Evolutionary conservation across 805 yeast species (phyloP), one percentile per base, ranked within the genome.

Genomic region (Saturnispora zaruensis): DNA sequence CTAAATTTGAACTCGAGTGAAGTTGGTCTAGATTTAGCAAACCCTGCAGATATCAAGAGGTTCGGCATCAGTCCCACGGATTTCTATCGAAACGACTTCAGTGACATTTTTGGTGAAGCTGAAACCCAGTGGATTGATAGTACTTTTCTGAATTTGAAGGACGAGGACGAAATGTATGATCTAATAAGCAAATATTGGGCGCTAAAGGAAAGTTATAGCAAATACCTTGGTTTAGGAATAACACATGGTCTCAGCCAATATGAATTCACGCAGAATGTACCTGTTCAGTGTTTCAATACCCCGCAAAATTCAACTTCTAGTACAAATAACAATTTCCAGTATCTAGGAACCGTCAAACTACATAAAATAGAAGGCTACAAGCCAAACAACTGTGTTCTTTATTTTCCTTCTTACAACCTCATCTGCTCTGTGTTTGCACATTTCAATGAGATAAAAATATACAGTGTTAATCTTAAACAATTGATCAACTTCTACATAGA

Each of bases 131-230:
- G 64, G 24, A 53, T 81, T 7, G 49, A 52, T 5, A n/a, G 25
- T 0, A 44, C 55, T 2, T 49, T 58, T 18, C 30, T 33, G 16
- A 23, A 20, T 4, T 40, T 49, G 6, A 41, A 49, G 11, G 36
- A 51, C 7, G 50, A 46, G 1, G 48, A 43, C 11, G 30, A 9
- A 36, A n/a, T 53, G 59, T 6, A 54, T 68, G 14, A 37, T 46
- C 13, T 32, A 51, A 8, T 75, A 56, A 76, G 83, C 18, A 78
- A 78, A 37, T 71, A 75, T 33, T 87, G 96, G 96, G 84, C 95
- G 0, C 62, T 87, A 48, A 87, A 87, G 60, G 96, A 87, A 61
- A 79, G 87, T 20, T 84, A 78, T 58, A 75, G 86, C 6, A 87
- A 87, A 58, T 76, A 73, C 36, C 57, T 75, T 2, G 95, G 95